Evolutionary conservation across 1,139 yeast genomes (phyloP).

Genomic region (Lodderomyces jiufengensis): DNA sequence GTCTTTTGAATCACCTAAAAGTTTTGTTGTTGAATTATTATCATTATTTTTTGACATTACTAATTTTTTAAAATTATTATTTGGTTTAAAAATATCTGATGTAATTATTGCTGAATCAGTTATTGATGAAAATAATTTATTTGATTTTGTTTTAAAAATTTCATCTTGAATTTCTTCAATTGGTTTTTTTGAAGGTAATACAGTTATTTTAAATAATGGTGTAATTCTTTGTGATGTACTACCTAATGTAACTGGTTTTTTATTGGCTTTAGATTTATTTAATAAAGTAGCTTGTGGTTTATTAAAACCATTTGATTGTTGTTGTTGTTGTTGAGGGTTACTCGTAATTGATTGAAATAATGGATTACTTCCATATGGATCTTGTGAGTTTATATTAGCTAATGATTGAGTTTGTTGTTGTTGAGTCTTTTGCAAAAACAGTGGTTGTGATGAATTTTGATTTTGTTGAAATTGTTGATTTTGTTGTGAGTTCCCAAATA

Average conservation of each 20-base stretch:
- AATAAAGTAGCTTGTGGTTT: conserved; percentile 54
- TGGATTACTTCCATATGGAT: conserved; percentile 74
- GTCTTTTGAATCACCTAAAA: conserved; percentile 44
- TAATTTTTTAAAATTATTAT: conserved; percentile 52
- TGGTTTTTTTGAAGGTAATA: conserved; percentile 14
- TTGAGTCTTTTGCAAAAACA: conserved; percentile 13
- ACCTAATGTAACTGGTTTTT: conserved; percentile 57
- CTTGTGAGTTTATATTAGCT: conserved; percentile 50
- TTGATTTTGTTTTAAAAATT: conserved; percentile 13
- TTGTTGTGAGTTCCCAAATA: conserved; percentile 31
- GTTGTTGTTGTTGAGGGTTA: conserved; percentile 17
- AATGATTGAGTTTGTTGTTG: conserved; percentile 29
- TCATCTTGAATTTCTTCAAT: conserved; percentile 18
- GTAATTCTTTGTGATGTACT: conserved; percentile 58
- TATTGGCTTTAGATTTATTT: conserved; percentile 14
- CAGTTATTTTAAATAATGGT: conserved; percentile 38
- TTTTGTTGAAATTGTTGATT: conserved; percentile 12
- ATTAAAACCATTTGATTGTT: conserved; percentile 11
- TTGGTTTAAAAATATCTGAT: conserved; percentile 72
- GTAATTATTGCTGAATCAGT: conserved; percentile 68
- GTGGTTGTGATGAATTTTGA: conserved; percentile 15
- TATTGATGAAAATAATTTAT: conserved; percentile 24
- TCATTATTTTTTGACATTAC: conserved; percentile 46
- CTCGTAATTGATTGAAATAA: conserved; percentile 47
- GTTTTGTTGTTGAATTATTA: conserved; percentile 25